Evolutionary conservation across 495 filamentous ascomycete genomes (phyloP).

Genomic region (Thermochaetoides thermophila): DNA sequence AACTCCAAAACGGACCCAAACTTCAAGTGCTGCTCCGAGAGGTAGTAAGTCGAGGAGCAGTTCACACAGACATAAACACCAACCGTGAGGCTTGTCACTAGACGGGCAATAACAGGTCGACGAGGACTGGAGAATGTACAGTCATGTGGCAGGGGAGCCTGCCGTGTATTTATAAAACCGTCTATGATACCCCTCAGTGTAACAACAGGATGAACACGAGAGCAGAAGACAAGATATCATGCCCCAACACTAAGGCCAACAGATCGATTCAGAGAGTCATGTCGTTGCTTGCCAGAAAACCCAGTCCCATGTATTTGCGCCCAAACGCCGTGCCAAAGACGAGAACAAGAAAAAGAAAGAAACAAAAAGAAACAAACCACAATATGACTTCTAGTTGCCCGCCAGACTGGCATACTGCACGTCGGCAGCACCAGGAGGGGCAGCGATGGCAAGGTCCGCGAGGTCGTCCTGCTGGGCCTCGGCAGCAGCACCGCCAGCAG

Average conservation of each 20-base stretch:
- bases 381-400: slow-evolving; percentile 58
- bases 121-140: slow-evolving; percentile 1
- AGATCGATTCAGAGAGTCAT: too few species aligned
- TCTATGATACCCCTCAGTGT: slow-evolving; percentile 22
- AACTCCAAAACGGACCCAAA: slow-evolving; percentile 27
- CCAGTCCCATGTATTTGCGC: too few species aligned
- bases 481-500: slow-evolving; percentile 6
- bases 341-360: slow-evolving; percentile 21
- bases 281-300: too few species aligned
- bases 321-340: slow-evolving; percentile 29
- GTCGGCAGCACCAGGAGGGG: slow-evolving; percentile 70
- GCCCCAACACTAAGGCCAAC: too few species aligned
- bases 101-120: neutral
- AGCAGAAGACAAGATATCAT: neutral
- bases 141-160: slow-evolving; percentile 7
- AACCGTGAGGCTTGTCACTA: too few species aligned
- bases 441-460: slow-evolving; percentile 43
- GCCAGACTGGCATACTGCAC: slow-evolving; percentile 74
- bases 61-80: slow-evolving; percentile 2
- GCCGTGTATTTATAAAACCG: slow-evolving; percentile 6
- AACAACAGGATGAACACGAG: too few species aligned
- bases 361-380: too few species aligned
- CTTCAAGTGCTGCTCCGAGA: slow-evolving; percentile 28
- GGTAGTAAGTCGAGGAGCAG: slow-evolving; percentile 12
- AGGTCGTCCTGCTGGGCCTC: slow-evolving; percentile 27